Base-by-base conservation (phyloP, 768 basidiomycete species). In the Termitomyces sp. region DNA sequence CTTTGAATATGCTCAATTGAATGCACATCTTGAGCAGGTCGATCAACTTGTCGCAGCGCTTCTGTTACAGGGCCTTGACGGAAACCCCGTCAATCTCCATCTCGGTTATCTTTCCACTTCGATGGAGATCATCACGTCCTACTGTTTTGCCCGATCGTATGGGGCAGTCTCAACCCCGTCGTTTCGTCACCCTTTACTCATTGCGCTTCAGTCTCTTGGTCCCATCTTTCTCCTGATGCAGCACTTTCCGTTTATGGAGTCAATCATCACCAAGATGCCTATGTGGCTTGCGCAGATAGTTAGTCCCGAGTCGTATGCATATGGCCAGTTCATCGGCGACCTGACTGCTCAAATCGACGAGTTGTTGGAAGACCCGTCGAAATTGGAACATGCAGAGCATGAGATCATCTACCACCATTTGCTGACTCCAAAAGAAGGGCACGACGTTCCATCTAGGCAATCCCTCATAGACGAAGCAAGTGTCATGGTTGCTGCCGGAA, bases 401-500 rank as follows among this genome's bases (percentile, higher is more conserved):
- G 71, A 73, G 50, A 72, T 68, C 5, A 69, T 73, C 22, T 73
- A 72, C 50, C 73, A 75, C 45, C 68, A 72, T 40, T 66, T 74
- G 52, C 50, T 73, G 35, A 69, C 27, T 33, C 25, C 20, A 1
- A n/a, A 25, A 35, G 39, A 23, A 12, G 38, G 20, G 15, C 39
- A 18, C 12, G 54, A 67, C 11, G 68, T 68, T 35, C 68, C 70
- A 13, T 65, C 68, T 13, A 66, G 67, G 12, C 60, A 67, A 7
- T 71, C 69, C 66, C 70, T 76, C 20, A 56, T 72, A 23, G 69
- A 74, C 42, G 71, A 76, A 55, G 73, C 68, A 6, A 59, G 71
- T 36, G 68, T 67, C 45, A 57, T 76, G 56, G 57, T 69, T 4
- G 72, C 73, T 40, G 78, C 78, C 6, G 78, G 78, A 7, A 72